Base-by-base conservation (phyloP, 192 early-diverging fungal species). In the Dimargaris xerosporica region DNA sequence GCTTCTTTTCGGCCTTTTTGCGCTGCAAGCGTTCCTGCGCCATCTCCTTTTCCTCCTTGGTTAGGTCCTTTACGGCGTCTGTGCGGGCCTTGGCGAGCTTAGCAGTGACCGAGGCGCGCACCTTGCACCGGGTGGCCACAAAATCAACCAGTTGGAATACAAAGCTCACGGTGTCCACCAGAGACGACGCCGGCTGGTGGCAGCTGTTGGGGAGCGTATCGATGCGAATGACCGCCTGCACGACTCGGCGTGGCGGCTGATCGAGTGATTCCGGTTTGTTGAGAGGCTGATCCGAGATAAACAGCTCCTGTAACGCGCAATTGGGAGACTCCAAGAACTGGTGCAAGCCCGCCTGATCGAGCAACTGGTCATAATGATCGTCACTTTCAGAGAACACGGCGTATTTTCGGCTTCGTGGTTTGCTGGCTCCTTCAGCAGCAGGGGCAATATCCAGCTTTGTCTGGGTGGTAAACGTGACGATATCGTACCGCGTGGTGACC, bases 21-120 rank as follows among this genome's bases (percentile, higher is more conserved):
- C 86, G 76, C 16, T 77, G 81, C 19, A 90, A 71, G 50, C 83
- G 80, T 54, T 83, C 82, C 54, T 87, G 87, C 41, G 80, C 78
- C 43, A 82, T 78, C 66, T 85, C 75, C 64, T 87, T 86, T 2
- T 69, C 71, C 46, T 67, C 67, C 64, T 85, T 86, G 55, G 79
- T 62, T 65, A 85, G 78, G 44, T 73, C 75, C 61, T 83, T 80
- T 64, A 73, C 71, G 10, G 87, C 81, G 11, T 76, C 80, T 17
- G 74, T 69, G 61, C 90, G 81, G 34, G 82, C 72, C 76, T 85
- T 89, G 62, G 61, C 63, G 25, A 86, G 62, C 72, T 83, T 86
- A 48, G 67, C 67, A 41, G 68, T 71, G 26, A 75, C 66, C 71
- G 82, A 72, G 43, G 74, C 62, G 3, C 65, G 67, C 62, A 77